phyloP scores from a whole-genome alignment of 306 rosid species.

The Trichosanthes truncata region DNA sequence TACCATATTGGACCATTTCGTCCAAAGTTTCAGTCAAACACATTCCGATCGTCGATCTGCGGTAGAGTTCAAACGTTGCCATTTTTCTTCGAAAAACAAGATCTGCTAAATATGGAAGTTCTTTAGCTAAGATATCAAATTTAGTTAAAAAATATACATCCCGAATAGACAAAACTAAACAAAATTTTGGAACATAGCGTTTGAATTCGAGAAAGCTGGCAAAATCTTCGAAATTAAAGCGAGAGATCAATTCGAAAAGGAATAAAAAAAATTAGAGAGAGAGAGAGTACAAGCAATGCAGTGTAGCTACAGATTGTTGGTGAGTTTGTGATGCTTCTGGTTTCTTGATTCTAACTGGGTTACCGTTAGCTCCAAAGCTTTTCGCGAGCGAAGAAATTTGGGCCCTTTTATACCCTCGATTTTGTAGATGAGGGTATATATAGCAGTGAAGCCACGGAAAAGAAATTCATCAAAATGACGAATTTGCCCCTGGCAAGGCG shows the following conservation, averaged over 20 bases:
- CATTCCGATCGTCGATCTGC: conserved; percentile 87
- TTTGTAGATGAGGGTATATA: conserved; percentile 60
- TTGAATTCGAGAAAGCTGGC: background rate
- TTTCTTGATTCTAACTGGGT: conserved; percentile 8
- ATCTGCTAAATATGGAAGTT: conserved; percentile 26
- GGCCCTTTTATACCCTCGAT: conserved; percentile 78
- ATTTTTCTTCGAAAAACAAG: conserved; percentile 29
- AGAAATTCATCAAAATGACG: background rate
- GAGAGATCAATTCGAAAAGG: background rate
- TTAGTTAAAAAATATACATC: background rate
- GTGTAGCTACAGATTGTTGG: conserved; percentile 11
- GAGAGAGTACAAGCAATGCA: background rate
- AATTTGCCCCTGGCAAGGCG: background rate
- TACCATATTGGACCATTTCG: conserved; percentile 80
- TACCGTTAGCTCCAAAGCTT: conserved; percentile 31
- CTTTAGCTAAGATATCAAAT: background rate
- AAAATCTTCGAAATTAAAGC: background rate
- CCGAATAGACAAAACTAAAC: background rate
- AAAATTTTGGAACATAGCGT: background rate
- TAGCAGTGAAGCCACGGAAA: conserved; percentile 12
- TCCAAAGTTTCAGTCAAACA: conserved; percentile 85
- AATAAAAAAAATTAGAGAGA: background rate
- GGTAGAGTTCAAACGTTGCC: conserved; percentile 90
- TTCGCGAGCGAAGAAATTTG: conserved; percentile 49
- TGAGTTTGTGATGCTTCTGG: conserved; percentile 9